Evolutionary conservation across 2,329 filamentous ascomycete species (phyloP).

Genomic region (Sclerotinia trifoliorum): DNA sequence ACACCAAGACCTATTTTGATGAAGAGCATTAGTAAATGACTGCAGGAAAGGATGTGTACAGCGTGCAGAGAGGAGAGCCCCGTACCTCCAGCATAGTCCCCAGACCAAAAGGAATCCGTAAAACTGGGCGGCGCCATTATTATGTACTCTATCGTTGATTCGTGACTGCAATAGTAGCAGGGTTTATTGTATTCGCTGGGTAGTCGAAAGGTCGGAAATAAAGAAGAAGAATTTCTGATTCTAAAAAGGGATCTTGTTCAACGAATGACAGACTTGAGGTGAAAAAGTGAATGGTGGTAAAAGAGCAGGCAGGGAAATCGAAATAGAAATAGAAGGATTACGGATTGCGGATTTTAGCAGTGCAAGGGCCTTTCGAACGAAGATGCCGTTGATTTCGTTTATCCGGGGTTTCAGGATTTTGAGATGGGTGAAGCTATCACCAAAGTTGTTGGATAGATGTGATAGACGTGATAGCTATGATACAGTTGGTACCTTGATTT

Average conservation of each 20-base stretch:
- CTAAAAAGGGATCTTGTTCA: not conserved
- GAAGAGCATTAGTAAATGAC: slow-evolving; percentile 24
- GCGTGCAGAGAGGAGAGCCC: slow-evolving; percentile 20
- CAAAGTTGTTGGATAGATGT: not conserved
- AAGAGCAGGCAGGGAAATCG: slow-evolving; percentile 5
- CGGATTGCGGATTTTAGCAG: slow-evolving; percentile 13
- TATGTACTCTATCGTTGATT: slow-evolving; percentile 18
- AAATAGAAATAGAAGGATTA: slow-evolving; percentile 4
- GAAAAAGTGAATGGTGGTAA: slow-evolving; percentile 4
- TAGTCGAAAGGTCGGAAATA: not conserved
- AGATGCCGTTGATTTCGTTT: slow-evolving; percentile 14
- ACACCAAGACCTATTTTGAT: slow-evolving; percentile 70
- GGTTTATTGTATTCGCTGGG: not conserved
- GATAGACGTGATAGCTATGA: not conserved
- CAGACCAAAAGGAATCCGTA: slow-evolving; percentile 95
- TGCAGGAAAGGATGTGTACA: slow-evolving; percentile 3
- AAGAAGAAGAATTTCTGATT: not conserved
- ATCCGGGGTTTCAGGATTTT: not conserved
- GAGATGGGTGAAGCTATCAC: slow-evolving; percentile 4
- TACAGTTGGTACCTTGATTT: not conserved
- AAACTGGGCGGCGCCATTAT: slow-evolving; percentile 82
- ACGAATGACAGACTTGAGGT: slow-evolving; percentile 16
- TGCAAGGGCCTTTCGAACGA: slow-evolving; percentile 17
- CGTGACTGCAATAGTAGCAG: slow-evolving; percentile 11
- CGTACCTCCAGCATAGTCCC: slow-evolving; percentile 91